These are phyloP conservation scores for Cytospora leucostoma DNA, from an alignment of 2,329 filamentous ascomycete genomes.

Conservation along the genomic window DNA sequence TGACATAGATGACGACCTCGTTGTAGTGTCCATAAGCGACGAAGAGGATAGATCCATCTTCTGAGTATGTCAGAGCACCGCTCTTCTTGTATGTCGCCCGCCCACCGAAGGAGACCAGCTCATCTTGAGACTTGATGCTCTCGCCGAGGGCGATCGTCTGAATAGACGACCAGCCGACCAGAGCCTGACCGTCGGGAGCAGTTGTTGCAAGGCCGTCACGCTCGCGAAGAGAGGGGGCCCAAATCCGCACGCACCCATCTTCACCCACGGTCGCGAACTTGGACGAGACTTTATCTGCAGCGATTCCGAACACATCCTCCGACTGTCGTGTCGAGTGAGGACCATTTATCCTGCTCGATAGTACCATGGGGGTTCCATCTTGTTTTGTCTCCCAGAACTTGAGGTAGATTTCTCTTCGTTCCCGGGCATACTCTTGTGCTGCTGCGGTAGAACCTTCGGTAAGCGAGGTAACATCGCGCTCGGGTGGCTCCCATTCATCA, in stretches of 20 bases:
- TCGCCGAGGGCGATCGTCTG: constrained; percentile 56
- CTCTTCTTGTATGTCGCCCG: constrained; percentile 43
- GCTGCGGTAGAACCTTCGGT: constrained; percentile 42
- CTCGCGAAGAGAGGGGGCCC: constrained; percentile 72
- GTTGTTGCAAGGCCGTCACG: constrained; percentile 68
- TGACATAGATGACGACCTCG: constrained; percentile 68
- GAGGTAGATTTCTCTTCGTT: constrained; percentile 72
- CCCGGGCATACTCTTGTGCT: constrained; percentile 49
- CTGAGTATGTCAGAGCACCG: constrained; percentile 74
- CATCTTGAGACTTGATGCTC: constrained; percentile 39
- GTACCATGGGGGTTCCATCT: constrained; percentile 62
- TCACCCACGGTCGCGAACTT: constrained; percentile 85
- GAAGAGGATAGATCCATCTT: constrained; percentile 82
- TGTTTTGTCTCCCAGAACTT: constrained; percentile 83
- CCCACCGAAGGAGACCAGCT: constrained; percentile 36
- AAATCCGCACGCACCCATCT: constrained; percentile 76
- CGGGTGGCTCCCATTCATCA: constrained; percentile 83
- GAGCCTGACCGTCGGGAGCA: constrained; percentile 56
- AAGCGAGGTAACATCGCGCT: constrained; percentile 65
- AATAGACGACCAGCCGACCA: constrained; percentile 75
- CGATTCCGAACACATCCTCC: constrained; percentile 69
- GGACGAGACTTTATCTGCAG: constrained; percentile 65
- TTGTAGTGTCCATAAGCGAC: constrained; percentile 59
- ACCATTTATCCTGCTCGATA: constrained; percentile 80
- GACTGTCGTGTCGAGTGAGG: constrained; percentile 67